phyloP scores from a whole-genome alignment of 2,329 filamentous ascomycete genomes.

The Cercospora zeae-maydis region DNA sequence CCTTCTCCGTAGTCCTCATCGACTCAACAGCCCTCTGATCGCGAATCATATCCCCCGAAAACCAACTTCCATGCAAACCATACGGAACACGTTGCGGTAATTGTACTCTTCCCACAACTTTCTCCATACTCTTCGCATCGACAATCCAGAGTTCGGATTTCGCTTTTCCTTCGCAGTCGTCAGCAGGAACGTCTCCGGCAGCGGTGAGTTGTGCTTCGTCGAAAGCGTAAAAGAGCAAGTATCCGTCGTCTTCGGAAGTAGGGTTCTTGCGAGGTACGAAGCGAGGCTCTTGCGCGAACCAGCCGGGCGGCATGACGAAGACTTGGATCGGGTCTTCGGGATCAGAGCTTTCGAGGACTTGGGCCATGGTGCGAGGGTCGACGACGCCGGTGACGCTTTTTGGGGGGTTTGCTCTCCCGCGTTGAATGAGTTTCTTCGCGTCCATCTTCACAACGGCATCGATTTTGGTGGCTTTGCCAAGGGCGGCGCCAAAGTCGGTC shows the following conservation, averaged over 20 bases:
- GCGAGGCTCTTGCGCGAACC: slow-evolving; percentile 64
- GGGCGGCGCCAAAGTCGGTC: slow-evolving; percentile 55
- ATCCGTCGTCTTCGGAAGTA: slow-evolving; percentile 62
- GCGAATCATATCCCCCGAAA: slow-evolving; percentile 51
- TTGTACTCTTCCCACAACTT: slow-evolving; percentile 56
- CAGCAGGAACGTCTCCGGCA: slow-evolving; percentile 30
- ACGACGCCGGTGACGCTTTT: slow-evolving; percentile 57
- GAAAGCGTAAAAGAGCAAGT: slow-evolving; percentile 65
- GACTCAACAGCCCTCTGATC: slow-evolving; percentile 45
- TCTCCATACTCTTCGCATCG: slow-evolving; percentile 60
- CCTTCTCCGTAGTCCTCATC: slow-evolving; percentile 30
- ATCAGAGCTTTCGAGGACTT: slow-evolving; percentile 50
- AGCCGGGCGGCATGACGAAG: slow-evolving; percentile 58
- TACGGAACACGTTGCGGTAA: slow-evolving; percentile 68
- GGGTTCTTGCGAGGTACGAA: slow-evolving; percentile 65
- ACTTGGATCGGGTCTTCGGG: slow-evolving; percentile 51
- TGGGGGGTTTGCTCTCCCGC: slow-evolving; percentile 42
- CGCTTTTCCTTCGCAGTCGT: slow-evolving; percentile 35
- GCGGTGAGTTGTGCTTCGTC: slow-evolving; percentile 59
- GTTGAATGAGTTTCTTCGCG: slow-evolving; percentile 50
- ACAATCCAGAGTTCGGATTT: slow-evolving; percentile 66
- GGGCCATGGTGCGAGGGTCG: slow-evolving; percentile 53
- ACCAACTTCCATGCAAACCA: slow-evolving; percentile 64
- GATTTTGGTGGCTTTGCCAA: slow-evolving; percentile 64
- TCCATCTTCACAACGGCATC: slow-evolving; percentile 64